These are phyloP conservation scores for Eleusine indica DNA, from an alignment of 176 grass and related monocot species.

Conservation along the genomic window DNA sequence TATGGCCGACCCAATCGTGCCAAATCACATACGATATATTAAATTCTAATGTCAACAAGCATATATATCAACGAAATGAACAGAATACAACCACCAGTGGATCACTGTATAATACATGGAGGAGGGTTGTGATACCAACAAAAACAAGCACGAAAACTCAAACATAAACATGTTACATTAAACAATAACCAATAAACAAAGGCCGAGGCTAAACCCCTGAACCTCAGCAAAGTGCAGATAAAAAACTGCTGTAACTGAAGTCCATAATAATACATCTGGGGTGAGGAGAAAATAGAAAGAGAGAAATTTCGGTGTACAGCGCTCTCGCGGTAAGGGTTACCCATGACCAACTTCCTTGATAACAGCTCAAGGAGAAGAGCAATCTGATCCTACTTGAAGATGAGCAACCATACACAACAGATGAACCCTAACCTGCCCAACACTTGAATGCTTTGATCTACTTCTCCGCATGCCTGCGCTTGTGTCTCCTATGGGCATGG, in stretches of 20 bases:
- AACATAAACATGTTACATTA: constrained; percentile 44
- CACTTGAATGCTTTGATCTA: constrained; percentile 23
- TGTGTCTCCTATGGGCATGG: constrained; percentile 66
- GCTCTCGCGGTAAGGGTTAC: constrained; percentile 15
- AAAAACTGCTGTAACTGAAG: constrained; percentile 48
- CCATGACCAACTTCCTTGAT: constrained; percentile 25
- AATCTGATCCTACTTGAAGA: constrained; percentile 26
- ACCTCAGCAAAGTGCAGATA: constrained; percentile 47
- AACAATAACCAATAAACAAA: constrained; percentile 51
- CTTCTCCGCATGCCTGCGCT: constrained; percentile 74
- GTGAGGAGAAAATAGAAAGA: not conserved
- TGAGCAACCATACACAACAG: constrained; percentile 21
- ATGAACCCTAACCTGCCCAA: not conserved
- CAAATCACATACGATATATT: too few species aligned
- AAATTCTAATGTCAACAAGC: not conserved
- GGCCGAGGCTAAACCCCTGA: constrained; percentile 34
- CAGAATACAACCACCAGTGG: not conserved
- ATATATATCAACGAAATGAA: not conserved
- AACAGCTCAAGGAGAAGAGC: constrained; percentile 13
- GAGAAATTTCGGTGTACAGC: constrained; percentile 24
- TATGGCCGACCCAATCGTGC: too few species aligned
- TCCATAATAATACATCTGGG: constrained; percentile 48
- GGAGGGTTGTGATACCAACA: not conserved
- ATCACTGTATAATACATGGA: constrained; percentile 35
- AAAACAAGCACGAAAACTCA: constrained; percentile 23